These are phyloP conservation scores for Pleurostoma richardsiae DNA, from an alignment of 2,329 filamentous ascomycete genomes.

Conservation along the genomic window DNA sequence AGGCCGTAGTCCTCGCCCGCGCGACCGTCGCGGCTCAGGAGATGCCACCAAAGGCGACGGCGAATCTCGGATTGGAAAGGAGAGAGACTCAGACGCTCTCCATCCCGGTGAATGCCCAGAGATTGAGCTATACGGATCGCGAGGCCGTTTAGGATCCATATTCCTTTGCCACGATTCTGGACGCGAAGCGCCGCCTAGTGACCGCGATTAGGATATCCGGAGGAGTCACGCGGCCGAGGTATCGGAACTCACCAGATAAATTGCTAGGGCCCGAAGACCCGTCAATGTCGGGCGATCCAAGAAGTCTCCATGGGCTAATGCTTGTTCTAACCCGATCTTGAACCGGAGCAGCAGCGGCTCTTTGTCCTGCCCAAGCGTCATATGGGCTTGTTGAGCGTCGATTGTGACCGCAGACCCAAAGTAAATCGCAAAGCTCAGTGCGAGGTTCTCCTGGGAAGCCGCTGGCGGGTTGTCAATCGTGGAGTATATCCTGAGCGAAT, in stretches of 20 bases:
- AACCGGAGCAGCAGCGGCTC: slow-evolving; percentile 18
- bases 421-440: slow-evolving; percentile 45
- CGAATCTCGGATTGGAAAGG: slow-evolving; percentile 52
- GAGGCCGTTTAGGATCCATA: slow-evolving; percentile 36
- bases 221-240: no score
- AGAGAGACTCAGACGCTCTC: slow-evolving; percentile 38
- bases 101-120: slow-evolving; percentile 32
- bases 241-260: slow-evolving; percentile 27
- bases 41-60: slow-evolving; percentile 48
- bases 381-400: slow-evolving; percentile 25
- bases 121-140: slow-evolving; percentile 40
- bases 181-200: slow-evolving; percentile 21
- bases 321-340: slow-evolving; percentile 28
- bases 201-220: slow-evolving; percentile 12
- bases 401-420: slow-evolving; percentile 38
- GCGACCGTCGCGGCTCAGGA: slow-evolving; percentile 40
- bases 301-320: slow-evolving; percentile 30
- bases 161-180: slow-evolving; percentile 24
- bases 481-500: slow-evolving; percentile 25
- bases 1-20: slow-evolving; percentile 25
- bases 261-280: slow-evolving; percentile 26
- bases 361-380: slow-evolving; percentile 15
- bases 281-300: slow-evolving; percentile 30
- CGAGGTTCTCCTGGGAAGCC: slow-evolving; percentile 21
- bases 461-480: slow-evolving; percentile 19